A percentile compares a stretch with the other conserved stretches of the same genome.
Evolutionary conservation across 1,284 basidiomycete genomes (phyloP).

Genomic region (Athelia psychrophila): DNA sequence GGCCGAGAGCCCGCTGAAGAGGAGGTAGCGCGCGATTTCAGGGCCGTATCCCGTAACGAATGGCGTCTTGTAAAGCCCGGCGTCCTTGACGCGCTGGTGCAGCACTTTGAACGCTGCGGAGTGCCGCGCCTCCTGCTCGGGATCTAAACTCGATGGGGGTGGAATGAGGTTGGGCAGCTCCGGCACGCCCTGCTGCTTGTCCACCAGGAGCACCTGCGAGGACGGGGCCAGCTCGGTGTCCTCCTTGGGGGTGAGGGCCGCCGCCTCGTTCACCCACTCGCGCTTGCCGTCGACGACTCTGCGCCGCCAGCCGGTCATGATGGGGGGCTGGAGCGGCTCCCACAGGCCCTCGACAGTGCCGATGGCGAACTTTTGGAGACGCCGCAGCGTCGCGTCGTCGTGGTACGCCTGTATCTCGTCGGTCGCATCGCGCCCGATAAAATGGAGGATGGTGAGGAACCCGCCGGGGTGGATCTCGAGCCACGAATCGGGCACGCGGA

Average conservation of each 20-base stretch:
- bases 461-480: conserved; percentile 89
- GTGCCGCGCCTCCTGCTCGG: conserved; percentile 65
- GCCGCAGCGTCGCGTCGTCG: conserved; percentile 57
- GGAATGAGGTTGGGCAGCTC: conserved; percentile 50
- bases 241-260: conserved; percentile 36
- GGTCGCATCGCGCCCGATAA: conserved; percentile 91
- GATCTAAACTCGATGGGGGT: conserved; percentile 51
- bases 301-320: conserved; percentile 81
- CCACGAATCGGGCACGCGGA: conserved; percentile 85
- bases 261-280: conserved; percentile 64
- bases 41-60: conserved; percentile 89
- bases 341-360: conserved; percentile 75
- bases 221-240: conserved; percentile 33
- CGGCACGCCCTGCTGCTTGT: conserved; percentile 39
- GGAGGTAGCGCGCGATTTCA: conserved; percentile 78
- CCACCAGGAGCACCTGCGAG: conserved; percentile 64
- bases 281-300: conserved; percentile 38
- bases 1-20: conserved; percentile 62
- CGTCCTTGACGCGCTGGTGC: conserved; percentile 72
- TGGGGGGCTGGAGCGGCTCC: conserved; percentile 85
- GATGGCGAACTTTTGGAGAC: conserved; percentile 72
- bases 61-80: conserved; percentile 84
- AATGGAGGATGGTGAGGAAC: conserved; percentile 88
- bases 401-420: conserved; percentile 97
- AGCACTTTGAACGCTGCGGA: conserved; percentile 81